phyloP scores from a whole-genome alignment of 345 rosid species.

The Pelargonium nanum region DNA sequence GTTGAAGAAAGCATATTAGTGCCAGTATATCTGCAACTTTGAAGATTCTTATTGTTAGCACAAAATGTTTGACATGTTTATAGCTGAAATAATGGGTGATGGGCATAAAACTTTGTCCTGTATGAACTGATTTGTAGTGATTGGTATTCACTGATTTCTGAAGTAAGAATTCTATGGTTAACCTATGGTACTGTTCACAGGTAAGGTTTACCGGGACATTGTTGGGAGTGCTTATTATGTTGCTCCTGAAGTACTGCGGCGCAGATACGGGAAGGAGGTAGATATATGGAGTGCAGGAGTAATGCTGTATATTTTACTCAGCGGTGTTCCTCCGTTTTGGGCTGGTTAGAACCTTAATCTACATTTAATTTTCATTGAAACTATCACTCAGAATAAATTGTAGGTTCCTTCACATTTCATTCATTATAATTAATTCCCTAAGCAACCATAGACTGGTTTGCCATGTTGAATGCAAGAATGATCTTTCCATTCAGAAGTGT shows the following conservation, averaged over 20 bases:
- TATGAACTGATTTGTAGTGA: too few relatives aligned
- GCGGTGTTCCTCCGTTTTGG: conserved; percentile 96
- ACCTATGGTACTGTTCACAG: conserved; percentile 21
- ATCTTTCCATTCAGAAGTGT: not conserved
- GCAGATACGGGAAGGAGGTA: conserved; percentile 66
- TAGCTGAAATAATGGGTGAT: not conserved
- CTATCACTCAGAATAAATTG: too few relatives aligned
- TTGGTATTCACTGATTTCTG: not conserved
- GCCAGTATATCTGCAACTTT: too few relatives aligned
- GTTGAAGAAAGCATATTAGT: not conserved
- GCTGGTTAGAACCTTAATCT: conserved; percentile 38
- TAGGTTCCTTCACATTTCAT: too few relatives aligned
- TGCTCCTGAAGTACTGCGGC: conserved; percentile 73
- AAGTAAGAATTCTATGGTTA: too few relatives aligned
- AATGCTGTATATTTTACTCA: conserved; percentile 69
- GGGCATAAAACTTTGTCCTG: too few relatives aligned
- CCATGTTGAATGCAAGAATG: too few relatives aligned
- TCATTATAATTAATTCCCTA: too few relatives aligned
- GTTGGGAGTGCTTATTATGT: conserved; percentile 87
- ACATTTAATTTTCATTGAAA: not conserved
- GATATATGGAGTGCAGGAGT: conserved; percentile 93
- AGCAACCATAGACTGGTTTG: too few relatives aligned
- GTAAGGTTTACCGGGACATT: conserved; percentile 53
- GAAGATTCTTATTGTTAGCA: not conserved
- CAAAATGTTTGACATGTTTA: not conserved